Evolutionary conservation across 768 basidiomycete genomes (phyloP), one percentile per base, ranked within the genome.

Genomic region (Calocera viscosa): DNA sequence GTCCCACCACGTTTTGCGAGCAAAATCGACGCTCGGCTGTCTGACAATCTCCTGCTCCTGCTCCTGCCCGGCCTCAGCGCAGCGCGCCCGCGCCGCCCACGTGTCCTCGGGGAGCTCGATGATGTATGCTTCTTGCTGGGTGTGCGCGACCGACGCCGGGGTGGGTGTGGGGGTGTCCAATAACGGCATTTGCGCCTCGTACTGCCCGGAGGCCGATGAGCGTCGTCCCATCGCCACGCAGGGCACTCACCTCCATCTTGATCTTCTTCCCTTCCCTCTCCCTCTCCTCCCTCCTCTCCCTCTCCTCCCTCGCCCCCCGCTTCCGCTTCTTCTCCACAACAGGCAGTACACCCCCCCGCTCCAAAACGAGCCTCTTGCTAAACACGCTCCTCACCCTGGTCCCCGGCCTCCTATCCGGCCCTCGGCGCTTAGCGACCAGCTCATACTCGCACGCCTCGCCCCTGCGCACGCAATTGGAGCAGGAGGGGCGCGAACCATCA

Each of bases 1-100:
- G 72, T 90, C 90, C 86, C 87, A 91, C 89, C 89, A 90, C 26
- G 83, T 85, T 77, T 87, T 84, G 64, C 87, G 86, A 19, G 80
- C 78, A 74, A 88, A 89, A 63, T 82, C 76, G 38, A 74, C 73
- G 63, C 76, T 67, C 28, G 74, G 68, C 63, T 67, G 69, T 49
- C 69, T 64, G 60, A 70, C 68, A 43, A 60, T 26, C 66, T 34
- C 80, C 76, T 3, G 80, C 75, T 63, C 41, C 38, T 49, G 22
- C 34, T 69, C 66, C 43, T 65, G 60, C 47, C 70, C 69, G 60
- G 67, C 60, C 30, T 65, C 69, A 67, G 79, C 77, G 43, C 89
- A 82, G 72, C 89, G 87, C 30, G 90, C 86, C 43, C 24, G 43
- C 43, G 16, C 30, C 24, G 26, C 14, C 53, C 53, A 60, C 26